Base-by-base conservation (phyloP, 2,329 filamentous ascomycete genomes). In the Fusarium goolgardi region DNA sequence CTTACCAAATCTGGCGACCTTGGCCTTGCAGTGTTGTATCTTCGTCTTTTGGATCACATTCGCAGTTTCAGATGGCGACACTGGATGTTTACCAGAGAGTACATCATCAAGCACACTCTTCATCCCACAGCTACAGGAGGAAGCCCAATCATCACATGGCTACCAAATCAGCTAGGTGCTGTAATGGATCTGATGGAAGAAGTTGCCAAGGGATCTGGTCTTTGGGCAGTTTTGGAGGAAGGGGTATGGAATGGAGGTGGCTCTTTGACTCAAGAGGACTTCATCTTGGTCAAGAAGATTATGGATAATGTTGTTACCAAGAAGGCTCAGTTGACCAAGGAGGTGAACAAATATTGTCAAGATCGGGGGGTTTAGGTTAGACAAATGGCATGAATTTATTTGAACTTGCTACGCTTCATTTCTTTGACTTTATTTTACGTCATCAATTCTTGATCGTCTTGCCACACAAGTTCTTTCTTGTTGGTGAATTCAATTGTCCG, bases 11-110 rank as follows among this genome's bases (percentile, higher is more conserved):
- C 67, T 2, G 76, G 78, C 21, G 72, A 71, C n/a, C 72, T 71
- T 16, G 78, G 82, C 20, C 80, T 84, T 12, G 76, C 91, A 34
- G 78, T 85, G 51, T 80, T 90, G 6, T 92, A 90, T 81, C 81
- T 92, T 6, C 81, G 86, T 65, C 83, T 89, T 27, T 82, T 94
- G 47, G 85, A 95, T 76, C 89, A 94, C 78, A 90, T 95, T 11
- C 87, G 92, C 57, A 91, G 93, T 76, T 95, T 95, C 81, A 83
- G 92, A 62, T 95, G 91, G 90, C 83, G 92, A 9, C 92, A 95
- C 78, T 95, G 92, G 92, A 92, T 91, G 77, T 95, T 95, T 75
- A 92, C 91, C 3, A 85, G 91, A 61, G 91, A 94, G 82, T 95
- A 95, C 76, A 94, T 95, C 72, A 84, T 95, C 66, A 93, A 93